A percentile compares a stretch with the other conserved stretches of the same genome.
phyloP scores from a whole-genome alignment of 192 early-diverging fungal species.

The Glomus cerebriforme region DNA sequence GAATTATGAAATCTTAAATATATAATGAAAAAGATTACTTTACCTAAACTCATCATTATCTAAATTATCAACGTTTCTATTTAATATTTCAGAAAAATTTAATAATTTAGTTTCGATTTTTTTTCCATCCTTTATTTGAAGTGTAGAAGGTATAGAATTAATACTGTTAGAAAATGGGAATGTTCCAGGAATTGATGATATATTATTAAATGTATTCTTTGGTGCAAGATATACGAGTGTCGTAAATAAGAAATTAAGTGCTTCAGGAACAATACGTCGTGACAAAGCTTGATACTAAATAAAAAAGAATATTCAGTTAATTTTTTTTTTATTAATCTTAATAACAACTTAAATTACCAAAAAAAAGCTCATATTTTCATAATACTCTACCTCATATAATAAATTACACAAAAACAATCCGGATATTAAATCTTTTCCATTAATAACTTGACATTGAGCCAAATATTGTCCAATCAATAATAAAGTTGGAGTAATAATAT shows the following conservation, averaged over 20 bases:
- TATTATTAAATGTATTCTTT: conserved; percentile 35
- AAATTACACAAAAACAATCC: conserved; percentile 81
- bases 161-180: conserved; percentile 49
- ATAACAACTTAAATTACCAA: neutral
- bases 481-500: conserved; percentile 82
- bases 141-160: neutral
- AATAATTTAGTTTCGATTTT: conserved; percentile 32
- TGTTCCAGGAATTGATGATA: conserved; percentile 38
- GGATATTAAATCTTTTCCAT: conserved; percentile 61
- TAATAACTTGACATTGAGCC: conserved; percentile 59
- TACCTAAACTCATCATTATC: conserved; percentile 17
- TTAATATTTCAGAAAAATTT: conserved; percentile 41
- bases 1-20: neutral
- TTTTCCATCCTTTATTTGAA: conserved; percentile 43
- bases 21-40: neutral
- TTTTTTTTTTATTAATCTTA: neutral
- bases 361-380: neutral
- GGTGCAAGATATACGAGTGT: conserved; percentile 50
- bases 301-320: conserved; percentile 25
- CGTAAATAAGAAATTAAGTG: conserved; percentile 62
- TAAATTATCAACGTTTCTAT: neutral
- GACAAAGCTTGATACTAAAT: conserved; percentile 64
- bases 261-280: conserved; percentile 77
- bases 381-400: conserved; percentile 61
- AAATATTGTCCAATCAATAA: conserved; percentile 81